These are phyloP conservation scores for Centaurea solstitialis DNA, from an alignment of 129 eudicot genomes.

Conservation along the genomic window DNA sequence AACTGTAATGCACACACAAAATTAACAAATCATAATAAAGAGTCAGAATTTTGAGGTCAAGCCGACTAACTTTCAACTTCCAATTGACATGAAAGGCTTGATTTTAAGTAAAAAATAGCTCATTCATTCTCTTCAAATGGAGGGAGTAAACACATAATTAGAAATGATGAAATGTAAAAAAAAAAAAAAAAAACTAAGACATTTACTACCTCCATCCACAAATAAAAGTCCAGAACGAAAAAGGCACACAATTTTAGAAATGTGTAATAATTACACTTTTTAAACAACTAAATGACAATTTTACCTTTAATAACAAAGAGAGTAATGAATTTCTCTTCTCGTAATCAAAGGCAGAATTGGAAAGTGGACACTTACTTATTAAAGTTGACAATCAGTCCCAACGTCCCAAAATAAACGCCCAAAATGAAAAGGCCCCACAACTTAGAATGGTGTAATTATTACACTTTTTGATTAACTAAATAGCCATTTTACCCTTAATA, in stretches of 20 bases:
- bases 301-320: not conserved
- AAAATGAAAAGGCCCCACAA: too few species aligned
- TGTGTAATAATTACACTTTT: not conserved
- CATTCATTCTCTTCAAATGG: not conserved
- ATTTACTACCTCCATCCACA: not conserved
- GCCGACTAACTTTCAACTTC: not conserved
- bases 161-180: not conserved
- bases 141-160: not conserved
- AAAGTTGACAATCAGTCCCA: too few species aligned
- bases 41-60: not conserved
- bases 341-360: not conserved
- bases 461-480: too few species aligned
- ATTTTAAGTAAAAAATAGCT: not conserved
- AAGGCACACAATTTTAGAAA: not conserved
- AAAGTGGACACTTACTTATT: not conserved
- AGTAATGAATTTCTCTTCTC: not conserved
- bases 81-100: not conserved
- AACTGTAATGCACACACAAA: slow-evolving; percentile 45
- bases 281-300: not conserved
- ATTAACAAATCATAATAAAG: not conserved
- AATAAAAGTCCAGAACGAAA: not conserved
- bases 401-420: too few species aligned
- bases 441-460: too few species aligned
- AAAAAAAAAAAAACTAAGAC: not conserved
- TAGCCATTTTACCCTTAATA: too few species aligned